Evolutionary conservation across 352 stramenopile species (phyloP), one percentile per base, ranked within the genome.

Genomic region (Phytopythium helicoides): DNA sequence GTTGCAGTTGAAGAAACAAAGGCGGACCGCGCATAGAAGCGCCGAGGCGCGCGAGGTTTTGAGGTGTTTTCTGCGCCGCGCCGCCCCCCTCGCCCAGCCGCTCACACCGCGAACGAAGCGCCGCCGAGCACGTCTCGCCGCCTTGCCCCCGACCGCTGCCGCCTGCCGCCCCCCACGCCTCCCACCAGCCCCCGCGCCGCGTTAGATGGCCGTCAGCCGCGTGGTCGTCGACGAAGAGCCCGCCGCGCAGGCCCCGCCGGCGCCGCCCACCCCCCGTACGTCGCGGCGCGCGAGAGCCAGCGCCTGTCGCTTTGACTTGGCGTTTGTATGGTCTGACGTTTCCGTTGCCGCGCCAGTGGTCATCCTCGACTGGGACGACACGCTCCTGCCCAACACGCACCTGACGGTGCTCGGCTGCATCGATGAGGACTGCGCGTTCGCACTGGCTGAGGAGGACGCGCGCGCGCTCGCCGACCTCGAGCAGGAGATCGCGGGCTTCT

Each of bases 351-450:
- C 34, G 34, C 7, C 42, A 90, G 79, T 89, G 18, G 73, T 93
- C 22, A 68, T 93, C 15, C 58, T 93, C 18, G 82, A 93, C 63
- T 93, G 82, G 82, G 80, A 93, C 56, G 82, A 91, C 68, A 93
- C 82, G 28, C 44, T 93, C 10, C 61, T 91, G 38, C 82, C 82
- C 28, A 93, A 88, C 65, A 86, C 79, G 18, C 70, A 86, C 54
- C 56, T 90, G 18, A 52, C 76, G 11, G 76, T 80, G 26, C 59
- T 88, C n/a, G 76, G 74, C 9, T 89, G 88, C 56, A 66, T 61
- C 0, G 75, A 86, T 5, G 81, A 89, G 39, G 64, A 70, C 36
- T 52, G 63, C 21, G 40, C 18, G 9, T 85, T 88, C 47, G 41
- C 64, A 5, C 45, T 89, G 34, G 60, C 66, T 2, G 46, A 74